A percentile compares a stretch with the other conserved stretches of the same genome.
Conservation (phyloP, 495 filamentous ascomycete genomes). For the Penicillium antarcticum region DNA sequence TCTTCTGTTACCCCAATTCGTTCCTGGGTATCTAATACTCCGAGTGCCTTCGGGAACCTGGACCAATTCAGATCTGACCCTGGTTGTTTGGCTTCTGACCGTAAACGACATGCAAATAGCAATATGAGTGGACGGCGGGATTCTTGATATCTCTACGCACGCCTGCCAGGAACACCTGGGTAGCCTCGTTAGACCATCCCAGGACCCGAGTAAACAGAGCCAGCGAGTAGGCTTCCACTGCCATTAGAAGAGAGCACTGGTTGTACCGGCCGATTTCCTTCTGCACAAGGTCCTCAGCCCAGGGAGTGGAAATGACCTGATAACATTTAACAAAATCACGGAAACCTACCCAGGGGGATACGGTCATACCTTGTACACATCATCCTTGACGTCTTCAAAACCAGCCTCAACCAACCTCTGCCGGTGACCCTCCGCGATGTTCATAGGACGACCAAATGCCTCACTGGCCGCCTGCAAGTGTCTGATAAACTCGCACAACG, state of each 20-base stretch:
- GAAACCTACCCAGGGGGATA: not conserved
- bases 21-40: not conserved
- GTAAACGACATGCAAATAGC: slow-evolving; percentile 32
- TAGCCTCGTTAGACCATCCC: slow-evolving; percentile 54
- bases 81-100: slow-evolving; percentile 24
- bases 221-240: slow-evolving; percentile 40
- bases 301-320: slow-evolving; percentile 39
- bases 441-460: slow-evolving; percentile 38
- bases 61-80: slow-evolving; percentile 12
- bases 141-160: slow-evolving; percentile 53
- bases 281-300: slow-evolving; percentile 42
- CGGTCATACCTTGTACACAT: slow-evolving; percentile 39
- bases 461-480: slow-evolving; percentile 32
- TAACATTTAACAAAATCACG: not conserved
- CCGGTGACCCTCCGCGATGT: slow-evolving; percentile 30
- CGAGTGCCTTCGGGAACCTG: slow-evolving; percentile 1
- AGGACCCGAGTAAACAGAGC: slow-evolving; percentile 51
- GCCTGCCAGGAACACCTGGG: slow-evolving; percentile 51
- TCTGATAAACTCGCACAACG: slow-evolving; percentile 29
- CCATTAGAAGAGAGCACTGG: slow-evolving; percentile 40
- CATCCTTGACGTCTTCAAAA: slow-evolving; percentile 37
- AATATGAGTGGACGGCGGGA: slow-evolving; percentile 46
- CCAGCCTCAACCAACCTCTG: slow-evolving; percentile 33
- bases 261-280: slow-evolving; percentile 46
- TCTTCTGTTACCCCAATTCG: too few relatives aligned